Conservation (phyloP, 331 rosid genomes). For the Telfairia occidentalis region DNA sequence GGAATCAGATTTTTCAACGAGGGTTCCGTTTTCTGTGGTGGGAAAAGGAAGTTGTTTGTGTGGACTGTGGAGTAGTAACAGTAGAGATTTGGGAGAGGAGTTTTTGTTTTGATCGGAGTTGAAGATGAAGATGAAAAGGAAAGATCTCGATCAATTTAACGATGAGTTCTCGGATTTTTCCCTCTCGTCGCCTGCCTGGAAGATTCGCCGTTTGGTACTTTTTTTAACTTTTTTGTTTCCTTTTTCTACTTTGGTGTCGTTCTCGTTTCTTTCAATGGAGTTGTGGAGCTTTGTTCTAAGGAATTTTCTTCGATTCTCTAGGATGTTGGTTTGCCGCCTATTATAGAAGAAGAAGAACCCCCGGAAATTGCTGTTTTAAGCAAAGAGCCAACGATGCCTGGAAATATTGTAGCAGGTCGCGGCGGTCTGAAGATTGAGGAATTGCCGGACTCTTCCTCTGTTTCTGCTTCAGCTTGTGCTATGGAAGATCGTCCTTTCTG, state of each 20-base stretch:
- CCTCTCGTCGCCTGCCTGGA: constrained; percentile 58
- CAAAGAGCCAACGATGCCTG: not conserved
- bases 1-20: not conserved
- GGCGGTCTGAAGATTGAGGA: constrained; percentile 16
- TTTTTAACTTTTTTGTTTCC: not conserved
- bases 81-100: not conserved
- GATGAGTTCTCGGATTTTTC: constrained; percentile 66
- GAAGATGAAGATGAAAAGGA: constrained; percentile 38
- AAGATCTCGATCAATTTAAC: constrained; percentile 37
- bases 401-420: not conserved
- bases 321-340: constrained; percentile 63
- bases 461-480: constrained; percentile 1
- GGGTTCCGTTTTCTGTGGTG: not conserved
- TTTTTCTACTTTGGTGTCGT: not conserved
- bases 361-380: not conserved
- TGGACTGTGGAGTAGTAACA: not conserved
- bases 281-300: not conserved
- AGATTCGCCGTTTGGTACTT: constrained; percentile 82
- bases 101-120: not conserved
- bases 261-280: not conserved
- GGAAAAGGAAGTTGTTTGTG: not conserved
- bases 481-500: not conserved
- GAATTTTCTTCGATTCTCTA: not conserved
- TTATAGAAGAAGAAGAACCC: constrained; percentile 44
- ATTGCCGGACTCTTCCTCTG: not conserved